Evolutionary conservation across 257 asterid genomes (phyloP).

Genomic region (Verbena officinalis): DNA sequence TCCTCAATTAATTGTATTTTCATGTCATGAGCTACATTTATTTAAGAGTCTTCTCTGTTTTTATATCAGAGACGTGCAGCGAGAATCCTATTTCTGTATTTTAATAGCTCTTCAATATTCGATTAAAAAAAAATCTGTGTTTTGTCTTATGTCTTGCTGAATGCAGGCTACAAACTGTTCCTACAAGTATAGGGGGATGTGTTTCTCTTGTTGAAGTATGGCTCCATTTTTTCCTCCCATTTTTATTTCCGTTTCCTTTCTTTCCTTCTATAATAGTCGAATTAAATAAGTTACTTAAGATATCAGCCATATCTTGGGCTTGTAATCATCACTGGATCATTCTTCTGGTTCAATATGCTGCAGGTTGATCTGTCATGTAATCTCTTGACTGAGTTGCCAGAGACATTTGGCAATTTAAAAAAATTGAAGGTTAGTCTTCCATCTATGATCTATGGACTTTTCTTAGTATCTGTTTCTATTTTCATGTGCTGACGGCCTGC

Average conservation of each 20-base stretch:
- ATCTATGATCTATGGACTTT: background rate
- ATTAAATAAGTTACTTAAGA: slow-evolving; percentile 16
- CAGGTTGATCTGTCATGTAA: slow-evolving; percentile 88
- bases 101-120: slow-evolving; percentile 11
- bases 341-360: slow-evolving; percentile 36
- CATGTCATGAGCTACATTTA: slow-evolving; percentile 4
- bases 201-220: slow-evolving; percentile 78
- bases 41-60: slow-evolving; percentile 2
- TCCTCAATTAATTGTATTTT: background rate
- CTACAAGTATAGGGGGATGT: slow-evolving; percentile 68
- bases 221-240: slow-evolving; percentile 11
- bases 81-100: slow-evolving; percentile 6
- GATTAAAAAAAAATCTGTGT: background rate
- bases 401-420: slow-evolving; percentile 54
- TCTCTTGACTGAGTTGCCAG: slow-evolving; percentile 78
- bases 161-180: slow-evolving; percentile 71
- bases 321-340: slow-evolving; percentile 16
- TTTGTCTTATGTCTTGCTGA: slow-evolving; percentile 25
- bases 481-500: background rate
- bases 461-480: background rate
- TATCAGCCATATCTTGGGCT: slow-evolving; percentile 1
- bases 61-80: background rate
- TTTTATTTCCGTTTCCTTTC: slow-evolving; percentile 5
- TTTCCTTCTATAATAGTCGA: background rate
- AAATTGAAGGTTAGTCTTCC: slow-evolving; percentile 62